Evolutionary conservation across 345 rosid species (phyloP).

Genomic region (Melaleuca alternifolia): DNA sequence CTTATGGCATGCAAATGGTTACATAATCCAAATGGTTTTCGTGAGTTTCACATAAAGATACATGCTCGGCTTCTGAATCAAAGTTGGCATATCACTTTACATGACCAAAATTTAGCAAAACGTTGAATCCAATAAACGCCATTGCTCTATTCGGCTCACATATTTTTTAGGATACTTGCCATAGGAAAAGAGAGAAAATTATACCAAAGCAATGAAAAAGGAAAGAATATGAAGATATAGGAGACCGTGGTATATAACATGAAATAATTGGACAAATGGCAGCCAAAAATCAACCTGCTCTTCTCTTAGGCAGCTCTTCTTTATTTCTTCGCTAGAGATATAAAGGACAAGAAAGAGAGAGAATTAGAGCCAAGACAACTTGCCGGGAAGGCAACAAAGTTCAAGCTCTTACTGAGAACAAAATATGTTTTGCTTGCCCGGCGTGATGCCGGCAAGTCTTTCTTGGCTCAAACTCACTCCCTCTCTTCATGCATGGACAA

Average conservation of each 20-base stretch:
- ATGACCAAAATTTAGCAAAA: background rate
- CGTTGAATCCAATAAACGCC: too few relatives aligned
- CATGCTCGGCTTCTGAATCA: background rate
- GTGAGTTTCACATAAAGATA: background rate
- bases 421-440: background rate
- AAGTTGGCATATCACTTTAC: background rate
- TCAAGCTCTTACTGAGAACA: background rate
- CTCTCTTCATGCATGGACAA: background rate
- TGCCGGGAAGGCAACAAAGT: background rate
- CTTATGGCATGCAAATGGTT: background rate
- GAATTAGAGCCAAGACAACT: slow-evolving; percentile 4
- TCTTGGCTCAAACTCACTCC: slow-evolving; percentile 9
- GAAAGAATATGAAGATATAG: background rate
- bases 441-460: slow-evolving; percentile 3
- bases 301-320: background rate
- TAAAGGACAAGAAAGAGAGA: background rate
- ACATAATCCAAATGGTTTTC: background rate
- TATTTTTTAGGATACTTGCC: background rate
- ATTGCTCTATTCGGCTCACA: background rate
- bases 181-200: background rate
- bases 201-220: background rate
- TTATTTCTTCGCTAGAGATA: background rate
- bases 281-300: background rate
- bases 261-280: background rate
- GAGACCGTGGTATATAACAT: background rate